These are phyloP conservation scores for Dendrobium officinale DNA, from an alignment of 106 monocot species.

Conservation along the genomic window DNA sequence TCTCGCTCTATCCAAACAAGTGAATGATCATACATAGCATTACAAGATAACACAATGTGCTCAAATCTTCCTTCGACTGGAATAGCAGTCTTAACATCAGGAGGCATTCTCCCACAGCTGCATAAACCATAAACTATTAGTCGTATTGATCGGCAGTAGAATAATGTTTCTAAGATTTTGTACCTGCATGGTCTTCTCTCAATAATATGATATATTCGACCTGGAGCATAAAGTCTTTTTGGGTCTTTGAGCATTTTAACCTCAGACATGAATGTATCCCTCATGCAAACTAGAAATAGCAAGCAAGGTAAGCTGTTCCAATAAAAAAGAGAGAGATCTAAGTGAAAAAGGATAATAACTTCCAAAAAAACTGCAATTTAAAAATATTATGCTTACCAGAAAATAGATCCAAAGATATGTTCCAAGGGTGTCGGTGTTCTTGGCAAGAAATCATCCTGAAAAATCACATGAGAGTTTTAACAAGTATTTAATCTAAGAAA, in stretches of 20 bases:
- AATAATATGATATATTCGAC: slow-evolving; percentile 60
- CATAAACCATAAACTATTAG: neutral
- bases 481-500: neutral
- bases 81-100: slow-evolving; percentile 44
- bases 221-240: slow-evolving; percentile 52
- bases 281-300: slow-evolving; percentile 49
- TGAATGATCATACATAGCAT: slow-evolving; percentile 56
- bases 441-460: slow-evolving; percentile 64
- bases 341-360: neutral
- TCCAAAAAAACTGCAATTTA: neutral
- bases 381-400: slow-evolving; percentile 32
- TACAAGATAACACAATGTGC: slow-evolving; percentile 58
- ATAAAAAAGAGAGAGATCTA: slow-evolving; percentile 14
- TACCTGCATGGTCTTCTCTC: slow-evolving; percentile 59
- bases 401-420: slow-evolving; percentile 55
- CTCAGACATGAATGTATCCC: slow-evolving; percentile 54
- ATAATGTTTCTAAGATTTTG: neutral
- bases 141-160: neutral
- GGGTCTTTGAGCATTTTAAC: slow-evolving; percentile 52
- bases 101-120: slow-evolving; percentile 43
- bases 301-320: slow-evolving; percentile 61
- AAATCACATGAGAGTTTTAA: neutral
- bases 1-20: slow-evolving; percentile 64
- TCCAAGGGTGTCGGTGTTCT: slow-evolving; percentile 57
- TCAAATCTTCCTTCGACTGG: slow-evolving; percentile 62